Evolutionary conservation across 495 filamentous ascomycete species (phyloP), one percentile per base, ranked within the genome.

Genomic region (Margaritispora aquatica): DNA sequence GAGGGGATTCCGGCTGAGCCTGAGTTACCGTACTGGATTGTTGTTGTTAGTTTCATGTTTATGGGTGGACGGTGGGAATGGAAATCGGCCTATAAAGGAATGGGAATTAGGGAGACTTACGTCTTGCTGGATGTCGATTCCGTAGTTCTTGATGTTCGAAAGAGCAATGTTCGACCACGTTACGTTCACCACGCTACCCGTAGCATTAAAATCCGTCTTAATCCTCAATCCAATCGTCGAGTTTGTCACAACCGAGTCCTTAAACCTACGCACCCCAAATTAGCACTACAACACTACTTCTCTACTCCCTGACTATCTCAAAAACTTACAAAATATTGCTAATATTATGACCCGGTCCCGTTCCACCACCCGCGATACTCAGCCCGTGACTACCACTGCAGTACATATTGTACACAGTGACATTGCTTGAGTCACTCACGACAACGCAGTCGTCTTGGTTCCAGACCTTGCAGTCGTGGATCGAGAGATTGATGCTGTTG

Each of bases 371-470:
- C 2, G 75, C 77, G 63, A 80, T 77, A 52, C 63, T 69, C 29
- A 80, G 63, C 22, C 77, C 77, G 66, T 80, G 77, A 5, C 75
- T 72, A 26, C 77, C 76, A 54, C 67, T 67, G 63, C 76, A 80
- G 57, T 69, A 68, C 65, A 74, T 65, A 36, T 65, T 65, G 11
- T 48, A 34, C 13, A 75, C 67, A 1, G 67, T 68, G 47, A 77
- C 69, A 26, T 71, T 63, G 21, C 65, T 67, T 20, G 72, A 74
- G 29, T 64, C 69, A 13, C 69, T 74, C 26, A 75, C 62, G 19
- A 74, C 74, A 1, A 77, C 75, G 55, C 75, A 77, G 59, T 77
- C 75, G 59, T 77, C 75, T 59, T 77, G 75, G 63, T 77, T 77
- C 57, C 68, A 65, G 5, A 77, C 73, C 20, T 44, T 66, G 44